Evolutionary conservation across 2,329 filamentous ascomycete genomes (phyloP).

Genomic region (Fusarium sp.): DNA sequence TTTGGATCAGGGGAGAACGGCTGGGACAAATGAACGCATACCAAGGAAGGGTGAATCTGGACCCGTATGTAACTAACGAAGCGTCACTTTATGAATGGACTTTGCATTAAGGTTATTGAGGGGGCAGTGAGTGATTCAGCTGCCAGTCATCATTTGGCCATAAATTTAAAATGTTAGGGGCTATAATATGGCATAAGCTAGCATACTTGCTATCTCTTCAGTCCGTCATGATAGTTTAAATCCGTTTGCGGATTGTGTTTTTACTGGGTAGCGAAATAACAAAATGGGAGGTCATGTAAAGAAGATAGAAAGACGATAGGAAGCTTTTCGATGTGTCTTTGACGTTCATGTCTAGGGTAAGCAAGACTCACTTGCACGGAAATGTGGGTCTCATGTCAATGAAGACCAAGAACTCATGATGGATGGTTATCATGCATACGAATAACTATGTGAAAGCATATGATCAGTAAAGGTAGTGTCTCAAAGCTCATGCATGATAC

Average conservation of each 20-base stretch:
- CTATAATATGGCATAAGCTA: not conserved
- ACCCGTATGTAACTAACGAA: conserved; percentile 2
- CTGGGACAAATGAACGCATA: not conserved
- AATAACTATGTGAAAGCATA: too few relatives aligned
- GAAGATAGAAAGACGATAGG: too few relatives aligned
- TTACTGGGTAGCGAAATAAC: too few relatives aligned
- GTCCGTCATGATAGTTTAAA: not conserved
- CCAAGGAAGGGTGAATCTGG: not conserved
- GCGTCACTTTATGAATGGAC: conserved; percentile 4
- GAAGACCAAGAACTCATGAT: not conserved
- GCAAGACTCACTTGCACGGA: not conserved
- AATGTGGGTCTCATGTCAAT: not conserved
- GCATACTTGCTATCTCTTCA: not conserved
- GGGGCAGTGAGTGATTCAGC: not conserved
- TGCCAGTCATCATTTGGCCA: not conserved
- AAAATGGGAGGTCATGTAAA: too few relatives aligned
- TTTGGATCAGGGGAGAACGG: conserved; percentile 12
- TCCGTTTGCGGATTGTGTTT: not conserved
- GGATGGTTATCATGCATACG: not conserved
- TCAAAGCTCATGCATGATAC: not conserved
- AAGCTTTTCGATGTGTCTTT: too few relatives aligned
- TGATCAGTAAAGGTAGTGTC: not conserved
- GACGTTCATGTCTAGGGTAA: not conserved
- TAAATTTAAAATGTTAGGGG: not conserved
- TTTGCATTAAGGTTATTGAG: not conserved